These are phyloP conservation scores for Aureobasidium namibiae DNA, from an alignment of 2,329 filamentous ascomycete species.

Conservation along the genomic window DNA sequence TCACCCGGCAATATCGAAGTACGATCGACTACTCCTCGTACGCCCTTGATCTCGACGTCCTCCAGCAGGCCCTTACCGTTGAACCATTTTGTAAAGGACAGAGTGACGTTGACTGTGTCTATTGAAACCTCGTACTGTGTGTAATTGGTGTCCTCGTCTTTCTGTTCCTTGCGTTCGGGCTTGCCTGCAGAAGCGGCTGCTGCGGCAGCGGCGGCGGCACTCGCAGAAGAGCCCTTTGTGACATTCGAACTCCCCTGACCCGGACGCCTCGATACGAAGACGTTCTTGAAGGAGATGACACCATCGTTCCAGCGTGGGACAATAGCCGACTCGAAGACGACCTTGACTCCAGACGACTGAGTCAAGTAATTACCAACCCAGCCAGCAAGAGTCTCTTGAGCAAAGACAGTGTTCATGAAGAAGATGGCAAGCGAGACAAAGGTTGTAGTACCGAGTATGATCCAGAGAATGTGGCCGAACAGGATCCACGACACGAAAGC, in stretches of 20 bases:
- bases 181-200: constrained; percentile 52
- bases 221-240: constrained; percentile 80
- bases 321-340: constrained; percentile 95
- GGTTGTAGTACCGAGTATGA: constrained; percentile 92
- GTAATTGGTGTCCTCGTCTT: constrained; percentile 90
- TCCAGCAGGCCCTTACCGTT: constrained; percentile 87
- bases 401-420: constrained; percentile 90
- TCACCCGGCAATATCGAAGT: constrained; percentile 66
- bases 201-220: constrained; percentile 76
- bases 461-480: constrained; percentile 87
- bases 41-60: constrained; percentile 89
- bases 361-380: constrained; percentile 96
- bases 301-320: constrained; percentile 93
- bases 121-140: constrained; percentile 96
- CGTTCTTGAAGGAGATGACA: constrained; percentile 92
- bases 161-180: constrained; percentile 35
- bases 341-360: constrained; percentile 81
- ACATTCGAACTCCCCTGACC: constrained; percentile 76
- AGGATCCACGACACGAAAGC: constrained; percentile 94
- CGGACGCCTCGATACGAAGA: constrained; percentile 86
- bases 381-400: constrained; percentile 88
- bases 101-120: constrained; percentile 87
- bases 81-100: constrained; percentile 99
- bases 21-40: constrained; percentile 85
- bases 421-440: constrained; percentile 91